phyloP scores from a whole-genome alignment of 2,329 filamentous ascomycete species.

The Xylaria sp. region DNA sequence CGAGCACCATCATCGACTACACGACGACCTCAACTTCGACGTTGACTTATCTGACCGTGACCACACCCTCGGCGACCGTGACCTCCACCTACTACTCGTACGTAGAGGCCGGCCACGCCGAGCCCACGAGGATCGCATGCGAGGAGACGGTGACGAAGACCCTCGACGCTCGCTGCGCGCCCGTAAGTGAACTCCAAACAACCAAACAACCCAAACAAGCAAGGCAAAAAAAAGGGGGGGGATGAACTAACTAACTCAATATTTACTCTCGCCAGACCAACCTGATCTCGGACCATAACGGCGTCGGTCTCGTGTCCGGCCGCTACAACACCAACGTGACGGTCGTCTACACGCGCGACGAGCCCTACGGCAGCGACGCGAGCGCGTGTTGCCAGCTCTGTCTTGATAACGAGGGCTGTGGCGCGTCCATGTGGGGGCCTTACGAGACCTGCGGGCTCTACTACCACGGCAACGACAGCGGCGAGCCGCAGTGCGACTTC shows the following conservation, averaged over 20 bases:
- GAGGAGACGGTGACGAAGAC: constrained; percentile 42
- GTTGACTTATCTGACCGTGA: constrained; percentile 25
- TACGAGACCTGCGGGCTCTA: constrained; percentile 39
- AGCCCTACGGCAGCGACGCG: constrained; percentile 37
- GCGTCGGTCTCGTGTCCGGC: constrained; percentile 38
- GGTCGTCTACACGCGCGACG: constrained; percentile 35
- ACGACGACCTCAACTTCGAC: constrained; percentile 48
- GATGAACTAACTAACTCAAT: not conserved
- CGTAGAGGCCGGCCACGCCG: constrained; percentile 34
- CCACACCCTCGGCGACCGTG: constrained; percentile 25
- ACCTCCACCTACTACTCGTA: constrained; percentile 23
- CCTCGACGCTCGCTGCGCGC: constrained; percentile 45
- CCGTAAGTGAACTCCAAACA: constrained; percentile 26
- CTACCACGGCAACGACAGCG: constrained; percentile 36
- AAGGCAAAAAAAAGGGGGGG: not conserved
- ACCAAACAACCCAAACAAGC: not conserved
- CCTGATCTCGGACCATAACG: constrained; percentile 39
- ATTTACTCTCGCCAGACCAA: constrained; percentile 33
- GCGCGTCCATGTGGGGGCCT: constrained; percentile 36
- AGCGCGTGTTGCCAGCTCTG: constrained; percentile 47
- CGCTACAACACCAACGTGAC: constrained; percentile 38
- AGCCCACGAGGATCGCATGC: constrained; percentile 35
- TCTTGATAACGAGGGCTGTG: constrained; percentile 45
- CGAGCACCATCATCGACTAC: constrained; percentile 45
- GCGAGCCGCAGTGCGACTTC: constrained; percentile 39